A percentile compares a stretch with the other conserved stretches of the same genome.
These are phyloP conservation scores for Saturnispora ahearnii DNA, from an alignment of 805 yeast species.

Conservation along the genomic window DNA sequence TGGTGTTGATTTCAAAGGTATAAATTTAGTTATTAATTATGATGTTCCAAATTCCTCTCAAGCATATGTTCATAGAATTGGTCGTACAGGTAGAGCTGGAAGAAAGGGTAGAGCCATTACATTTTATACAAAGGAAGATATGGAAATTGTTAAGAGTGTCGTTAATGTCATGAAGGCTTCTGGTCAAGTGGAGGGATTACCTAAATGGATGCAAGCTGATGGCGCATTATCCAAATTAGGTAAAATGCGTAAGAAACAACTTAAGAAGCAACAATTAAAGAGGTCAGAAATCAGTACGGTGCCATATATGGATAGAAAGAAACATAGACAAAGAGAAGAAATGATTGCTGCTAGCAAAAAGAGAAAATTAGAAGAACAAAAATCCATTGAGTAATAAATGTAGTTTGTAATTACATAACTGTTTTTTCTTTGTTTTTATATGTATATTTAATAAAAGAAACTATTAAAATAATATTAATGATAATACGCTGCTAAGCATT, in stretches of 20 bases:
- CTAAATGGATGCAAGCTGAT: constrained; percentile 68
- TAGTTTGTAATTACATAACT: neutral
- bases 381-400: neutral
- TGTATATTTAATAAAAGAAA: neutral
- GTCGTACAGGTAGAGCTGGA: constrained; percentile 97
- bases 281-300: constrained; percentile 80
- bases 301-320: constrained; percentile 55
- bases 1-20: constrained; percentile 96
- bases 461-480: too few species aligned
- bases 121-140: constrained; percentile 86
- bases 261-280: constrained; percentile 49
- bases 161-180: constrained; percentile 94
- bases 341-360: constrained; percentile 73
- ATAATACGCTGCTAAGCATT: neutral
- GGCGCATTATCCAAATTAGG: constrained; percentile 50
- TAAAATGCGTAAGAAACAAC: constrained; percentile 49
- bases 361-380: constrained; percentile 31
- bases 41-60: constrained; percentile 94
- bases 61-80: constrained; percentile 94
- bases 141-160: constrained; percentile 65
- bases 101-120: constrained; percentile 82
- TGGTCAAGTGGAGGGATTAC: constrained; percentile 54
- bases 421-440: neutral
- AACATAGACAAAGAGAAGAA: constrained; percentile 52
- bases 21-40: constrained; percentile 87